phyloP scores from a whole-genome alignment of 495 filamentous ascomycete genomes.

The Aspergillus egyptiacus region DNA sequence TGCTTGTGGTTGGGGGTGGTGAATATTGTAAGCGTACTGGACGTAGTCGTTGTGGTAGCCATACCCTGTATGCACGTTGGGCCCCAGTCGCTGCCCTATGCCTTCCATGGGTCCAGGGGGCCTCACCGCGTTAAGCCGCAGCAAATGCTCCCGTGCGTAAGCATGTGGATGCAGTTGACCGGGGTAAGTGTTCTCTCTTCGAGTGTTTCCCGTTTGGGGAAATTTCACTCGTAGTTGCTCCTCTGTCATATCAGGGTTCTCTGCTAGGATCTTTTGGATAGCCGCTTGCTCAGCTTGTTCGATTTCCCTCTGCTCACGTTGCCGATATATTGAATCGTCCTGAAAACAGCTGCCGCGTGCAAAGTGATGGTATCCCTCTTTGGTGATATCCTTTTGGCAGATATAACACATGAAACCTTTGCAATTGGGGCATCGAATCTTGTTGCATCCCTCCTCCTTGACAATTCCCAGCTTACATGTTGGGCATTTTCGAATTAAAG shows the following conservation, averaged over 20 bases:
- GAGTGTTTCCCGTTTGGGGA: not conserved
- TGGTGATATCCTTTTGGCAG: constrained; percentile 49
- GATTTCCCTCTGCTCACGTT: constrained; percentile 61
- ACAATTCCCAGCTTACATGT: constrained; percentile 60
- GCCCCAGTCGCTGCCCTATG: not conserved
- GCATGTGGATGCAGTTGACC: not conserved
- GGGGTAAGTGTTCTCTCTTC: too few relatives aligned
- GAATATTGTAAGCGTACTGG: not conserved
- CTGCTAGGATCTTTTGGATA: constrained; percentile 28
- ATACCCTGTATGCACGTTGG: not conserved
- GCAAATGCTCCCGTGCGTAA: not conserved
- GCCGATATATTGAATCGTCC: constrained; percentile 45
- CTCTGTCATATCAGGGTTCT: constrained; percentile 20
- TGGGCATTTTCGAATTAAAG: constrained; percentile 57
- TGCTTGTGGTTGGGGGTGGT: too few relatives aligned
- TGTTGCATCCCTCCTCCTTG: constrained; percentile 80
- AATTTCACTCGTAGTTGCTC: constrained; percentile 17
- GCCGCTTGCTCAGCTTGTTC: constrained; percentile 56
- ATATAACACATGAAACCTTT: constrained; percentile 59
- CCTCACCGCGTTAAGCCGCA: not conserved
- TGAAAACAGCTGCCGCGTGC: constrained; percentile 50
- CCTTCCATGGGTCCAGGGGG: not conserved
- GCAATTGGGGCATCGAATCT: constrained; percentile 65
- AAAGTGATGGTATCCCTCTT: constrained; percentile 25
- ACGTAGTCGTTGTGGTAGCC: not conserved